These are phyloP conservation scores for Eimeria acervulina DNA, from an alignment of 169 alveolate genomes.

Conservation along the genomic window DNA sequence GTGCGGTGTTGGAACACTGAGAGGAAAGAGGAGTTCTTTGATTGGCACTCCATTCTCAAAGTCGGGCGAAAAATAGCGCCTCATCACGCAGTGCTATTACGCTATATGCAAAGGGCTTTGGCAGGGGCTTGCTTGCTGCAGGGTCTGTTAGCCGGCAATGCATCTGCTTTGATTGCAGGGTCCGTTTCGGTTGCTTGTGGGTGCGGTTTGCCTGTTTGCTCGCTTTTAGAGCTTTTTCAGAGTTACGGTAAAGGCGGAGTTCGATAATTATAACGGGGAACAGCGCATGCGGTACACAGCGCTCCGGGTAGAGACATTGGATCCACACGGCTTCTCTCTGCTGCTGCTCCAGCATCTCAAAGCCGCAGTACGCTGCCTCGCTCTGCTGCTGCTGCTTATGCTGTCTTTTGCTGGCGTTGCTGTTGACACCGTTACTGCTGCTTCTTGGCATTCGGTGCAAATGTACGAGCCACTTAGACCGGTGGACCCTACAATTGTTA, in stretches of 20 bases:
- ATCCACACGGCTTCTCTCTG: constrained; percentile 39
- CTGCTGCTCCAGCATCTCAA: constrained; percentile 60
- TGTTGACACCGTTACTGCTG: neutral
- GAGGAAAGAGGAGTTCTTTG: constrained; percentile 67
- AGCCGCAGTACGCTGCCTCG: constrained; percentile 32
- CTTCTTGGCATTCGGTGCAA: neutral
- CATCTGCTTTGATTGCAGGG: neutral
- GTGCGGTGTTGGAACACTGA: constrained; percentile 64
- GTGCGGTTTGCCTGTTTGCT: neutral
- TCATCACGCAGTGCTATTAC: neutral
- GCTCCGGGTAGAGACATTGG: constrained; percentile 63
- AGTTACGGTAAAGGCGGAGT: constrained; percentile 57
- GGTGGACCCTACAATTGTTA: neutral
- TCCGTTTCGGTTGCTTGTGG: neutral
- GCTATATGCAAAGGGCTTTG: neutral
- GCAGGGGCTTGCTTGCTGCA: neutral
- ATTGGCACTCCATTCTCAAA: constrained; percentile 58
- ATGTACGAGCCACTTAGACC: neutral
- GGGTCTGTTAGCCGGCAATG: neutral
- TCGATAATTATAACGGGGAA: constrained; percentile 54
- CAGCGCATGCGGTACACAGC: constrained; percentile 69
- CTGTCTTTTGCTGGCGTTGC: neutral
- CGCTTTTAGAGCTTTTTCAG: constrained; percentile 26
- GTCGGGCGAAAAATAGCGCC: neutral
- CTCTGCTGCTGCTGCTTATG: neutral